phyloP scores from a whole-genome alignment of 108 stramenopile species.

The Nitzschia palea region DNA sequence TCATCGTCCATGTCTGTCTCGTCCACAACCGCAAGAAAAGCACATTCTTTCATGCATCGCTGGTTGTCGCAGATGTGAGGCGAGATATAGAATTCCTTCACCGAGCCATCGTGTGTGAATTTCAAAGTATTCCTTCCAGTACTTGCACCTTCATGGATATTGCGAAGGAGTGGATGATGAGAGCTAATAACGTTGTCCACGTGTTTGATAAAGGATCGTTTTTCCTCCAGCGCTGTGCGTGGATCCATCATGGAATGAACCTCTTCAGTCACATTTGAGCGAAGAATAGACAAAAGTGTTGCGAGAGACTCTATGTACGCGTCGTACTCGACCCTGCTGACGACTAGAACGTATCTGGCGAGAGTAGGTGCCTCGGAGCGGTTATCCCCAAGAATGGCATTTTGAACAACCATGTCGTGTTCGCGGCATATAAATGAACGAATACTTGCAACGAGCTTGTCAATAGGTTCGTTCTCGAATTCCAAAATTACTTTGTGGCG shows the following conservation, averaged over 20 bases:
- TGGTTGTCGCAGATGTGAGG: slow-evolving; percentile 16
- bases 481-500: slow-evolving; percentile 12
- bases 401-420: slow-evolving; percentile 22
- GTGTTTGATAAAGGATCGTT: neutral
- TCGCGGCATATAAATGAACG: slow-evolving; percentile 22
- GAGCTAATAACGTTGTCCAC: slow-evolving; percentile 4
- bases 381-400: slow-evolving; percentile 12
- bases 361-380: neutral
- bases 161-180: slow-evolving; percentile 19
- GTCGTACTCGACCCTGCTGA: slow-evolving; percentile 19
- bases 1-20: slow-evolving; percentile 2
- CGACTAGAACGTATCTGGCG: slow-evolving; percentile 10
- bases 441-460: slow-evolving; percentile 20
- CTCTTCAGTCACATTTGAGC: neutral
- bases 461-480: slow-evolving; percentile 20
- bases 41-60: slow-evolving; percentile 23
- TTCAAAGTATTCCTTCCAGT: neutral
- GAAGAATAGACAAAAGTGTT: slow-evolving; percentile 12
- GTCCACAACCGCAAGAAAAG: neutral
- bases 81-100: slow-evolving; percentile 15
- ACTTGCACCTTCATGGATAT: neutral
- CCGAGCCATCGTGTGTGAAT: slow-evolving; percentile 9
- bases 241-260: neutral
- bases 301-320: slow-evolving; percentile 24
- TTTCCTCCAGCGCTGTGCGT: neutral